Conservation (phyloP, 805 yeast species). For the Candida anglica region DNA sequence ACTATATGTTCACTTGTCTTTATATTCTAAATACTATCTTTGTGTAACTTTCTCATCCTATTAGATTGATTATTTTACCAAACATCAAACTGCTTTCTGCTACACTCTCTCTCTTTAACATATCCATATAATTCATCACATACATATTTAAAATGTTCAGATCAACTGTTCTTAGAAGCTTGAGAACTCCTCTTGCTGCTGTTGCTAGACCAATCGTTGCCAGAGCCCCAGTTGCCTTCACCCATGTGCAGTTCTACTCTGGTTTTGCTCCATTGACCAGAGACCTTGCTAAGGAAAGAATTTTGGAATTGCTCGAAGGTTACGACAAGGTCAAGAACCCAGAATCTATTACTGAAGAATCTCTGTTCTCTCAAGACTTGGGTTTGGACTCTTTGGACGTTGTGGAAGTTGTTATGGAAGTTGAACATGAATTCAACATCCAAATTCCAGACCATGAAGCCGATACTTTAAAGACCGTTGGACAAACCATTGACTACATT, state of each 20-base stretch:
- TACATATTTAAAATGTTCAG: slow-evolving; percentile 38
- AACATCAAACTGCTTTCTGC: too few species aligned
- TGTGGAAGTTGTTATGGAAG: slow-evolving; percentile 44
- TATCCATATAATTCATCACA: too few species aligned
- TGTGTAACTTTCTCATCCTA: slow-evolving; percentile 5
- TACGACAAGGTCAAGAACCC: slow-evolving; percentile 49
- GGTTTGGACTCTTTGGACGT: slow-evolving; percentile 47
- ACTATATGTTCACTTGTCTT: too few species aligned
- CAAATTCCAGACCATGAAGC: slow-evolving; percentile 47
- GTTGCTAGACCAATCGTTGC: slow-evolving; percentile 10
- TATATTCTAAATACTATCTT: too few species aligned
- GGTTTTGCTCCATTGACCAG: slow-evolving; percentile 58
- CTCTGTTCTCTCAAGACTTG: slow-evolving; percentile 36
- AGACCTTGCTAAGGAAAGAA: slow-evolving; percentile 59
- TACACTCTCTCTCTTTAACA: too few species aligned
- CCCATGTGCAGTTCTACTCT: slow-evolving; percentile 41
- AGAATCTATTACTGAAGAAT: slow-evolving; percentile 33
- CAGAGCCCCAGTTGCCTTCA: slow-evolving; percentile 4
- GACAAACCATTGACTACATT: slow-evolving; percentile 41
- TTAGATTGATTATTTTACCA: too few species aligned
- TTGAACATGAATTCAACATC: slow-evolving; percentile 45
- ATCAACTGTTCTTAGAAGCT: slow-evolving; percentile 20
- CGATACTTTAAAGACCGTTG: slow-evolving; percentile 42
- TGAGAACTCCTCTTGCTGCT: slow-evolving; percentile 17
- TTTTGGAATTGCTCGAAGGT: slow-evolving; percentile 60